phyloP scores from a whole-genome alignment of 1,284 basidiomycete species.

The Ganoderma sp. region DNA sequence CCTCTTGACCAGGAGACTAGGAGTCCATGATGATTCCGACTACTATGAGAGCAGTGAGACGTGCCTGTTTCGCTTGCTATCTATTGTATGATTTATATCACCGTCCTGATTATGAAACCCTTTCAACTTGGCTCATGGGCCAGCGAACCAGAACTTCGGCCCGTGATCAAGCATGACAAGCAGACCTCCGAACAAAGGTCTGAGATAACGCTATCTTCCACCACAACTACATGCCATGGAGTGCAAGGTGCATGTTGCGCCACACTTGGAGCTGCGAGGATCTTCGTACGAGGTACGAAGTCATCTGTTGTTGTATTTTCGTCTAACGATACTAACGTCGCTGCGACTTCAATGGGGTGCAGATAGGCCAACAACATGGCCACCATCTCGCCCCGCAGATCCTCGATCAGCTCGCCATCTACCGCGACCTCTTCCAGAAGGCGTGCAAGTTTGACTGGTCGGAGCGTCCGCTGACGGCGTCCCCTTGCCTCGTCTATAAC shows the following conservation, averaged over 20 bases:
- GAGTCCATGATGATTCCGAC: too few species aligned
- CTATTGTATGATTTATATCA: too few species aligned
- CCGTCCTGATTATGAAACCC: too few species aligned
- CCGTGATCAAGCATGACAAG: not conserved
- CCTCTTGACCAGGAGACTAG: too few species aligned
- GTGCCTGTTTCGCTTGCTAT: too few species aligned
- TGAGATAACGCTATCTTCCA: slow-evolving; percentile 4
- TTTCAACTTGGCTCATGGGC: not conserved
- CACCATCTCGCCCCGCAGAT: slow-evolving; percentile 38
- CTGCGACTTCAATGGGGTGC: not conserved
- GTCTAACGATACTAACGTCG: not conserved
- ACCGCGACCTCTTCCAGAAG: slow-evolving; percentile 40
- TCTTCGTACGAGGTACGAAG: slow-evolving; percentile 17
- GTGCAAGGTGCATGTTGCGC: slow-evolving; percentile 7
- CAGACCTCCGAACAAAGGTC: not conserved
- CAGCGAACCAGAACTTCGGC: not conserved
- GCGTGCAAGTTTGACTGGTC: slow-evolving; percentile 41
- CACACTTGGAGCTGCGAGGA: slow-evolving; percentile 2
- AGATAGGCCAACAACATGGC: slow-evolving; percentile 44
- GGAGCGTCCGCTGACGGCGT: not conserved
- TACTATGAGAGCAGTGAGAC: too few species aligned
- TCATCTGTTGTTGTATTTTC: not conserved
- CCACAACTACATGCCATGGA: slow-evolving; percentile 6
- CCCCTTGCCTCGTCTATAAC: slow-evolving; percentile 33
- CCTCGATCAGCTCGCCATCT: slow-evolving; percentile 41